phyloP scores from a whole-genome alignment of 805 yeast species.

The Zygotorulaspora florentina region DNA sequence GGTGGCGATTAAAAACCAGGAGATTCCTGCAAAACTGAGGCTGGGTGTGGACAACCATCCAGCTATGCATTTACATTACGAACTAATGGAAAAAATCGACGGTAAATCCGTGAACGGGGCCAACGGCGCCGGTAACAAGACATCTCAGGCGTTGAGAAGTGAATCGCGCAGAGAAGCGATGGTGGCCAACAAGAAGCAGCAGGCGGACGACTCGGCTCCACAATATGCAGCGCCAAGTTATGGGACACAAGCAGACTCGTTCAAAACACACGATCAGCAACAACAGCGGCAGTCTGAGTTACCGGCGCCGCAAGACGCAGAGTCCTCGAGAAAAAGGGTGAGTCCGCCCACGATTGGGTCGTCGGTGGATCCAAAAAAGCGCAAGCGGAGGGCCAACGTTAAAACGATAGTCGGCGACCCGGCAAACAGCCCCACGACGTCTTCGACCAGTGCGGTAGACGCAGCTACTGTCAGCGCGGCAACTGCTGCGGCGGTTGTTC shows the following conservation, averaged over 20 bases:
- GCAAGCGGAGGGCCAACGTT: slow-evolving; percentile 16
- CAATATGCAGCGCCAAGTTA: not conserved
- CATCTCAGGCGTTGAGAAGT: slow-evolving; percentile 71
- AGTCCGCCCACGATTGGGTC: slow-evolving; percentile 18
- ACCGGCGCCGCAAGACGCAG: slow-evolving; percentile 2
- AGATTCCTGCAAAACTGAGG: slow-evolving; percentile 75
- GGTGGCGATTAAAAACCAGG: slow-evolving; percentile 59
- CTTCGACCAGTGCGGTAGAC: not conserved
- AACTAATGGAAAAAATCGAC: slow-evolving; percentile 34
- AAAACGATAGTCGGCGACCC: slow-evolving; percentile 2
- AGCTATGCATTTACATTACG: slow-evolving; percentile 55
- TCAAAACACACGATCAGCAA: slow-evolving; percentile 11
- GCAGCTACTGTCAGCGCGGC: slow-evolving; percentile 7
- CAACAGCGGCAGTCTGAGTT: slow-evolving; percentile 2
- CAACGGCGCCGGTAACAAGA: slow-evolving; percentile 30
- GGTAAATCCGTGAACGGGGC: slow-evolving; percentile 15
- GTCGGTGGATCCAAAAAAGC: slow-evolving; percentile 25
- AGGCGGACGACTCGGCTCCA: slow-evolving; percentile 14
- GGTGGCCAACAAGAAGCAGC: slow-evolving; percentile 61
- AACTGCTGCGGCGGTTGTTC: slow-evolving; percentile 5
- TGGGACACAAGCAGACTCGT: slow-evolving; percentile 16
- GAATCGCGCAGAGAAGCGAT: slow-evolving; percentile 90
- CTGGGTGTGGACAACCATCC: slow-evolving; percentile 84
- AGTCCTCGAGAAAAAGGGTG: slow-evolving; percentile 19
- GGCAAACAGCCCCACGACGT: slow-evolving; percentile 7